Evolutionary conservation across 352 stramenopile species (phyloP), one percentile per base, ranked within the genome.

Genomic region (Phytophthora citricola): DNA sequence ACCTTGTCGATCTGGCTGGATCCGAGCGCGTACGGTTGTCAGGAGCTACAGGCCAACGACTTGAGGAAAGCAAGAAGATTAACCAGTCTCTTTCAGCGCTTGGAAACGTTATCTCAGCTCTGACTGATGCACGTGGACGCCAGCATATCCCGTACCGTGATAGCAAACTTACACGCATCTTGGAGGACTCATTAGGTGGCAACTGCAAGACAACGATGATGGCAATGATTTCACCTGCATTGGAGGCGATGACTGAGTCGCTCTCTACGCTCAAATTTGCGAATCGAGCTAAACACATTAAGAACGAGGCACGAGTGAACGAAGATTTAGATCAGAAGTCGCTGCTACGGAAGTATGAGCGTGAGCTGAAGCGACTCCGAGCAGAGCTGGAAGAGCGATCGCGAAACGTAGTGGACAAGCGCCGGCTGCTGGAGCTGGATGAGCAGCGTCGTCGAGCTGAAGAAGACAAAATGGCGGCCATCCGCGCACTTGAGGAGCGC

Each of bases 151-250:
- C 92, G 12, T 98, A 98, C 54, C 88, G 94, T 20, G 93, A 98
- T 60, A 95, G 79, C 24, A 98, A 98, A 64, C 89, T 98, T n/a
- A 98, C 93, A 12, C 79, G 93, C 5, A 97, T 98, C 43, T 62
- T 98, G 5, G 85, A 96, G 55, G 86, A 96, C 58, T 92, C 83
- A 12, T 65, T 98, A 0, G 90, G 91, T 22, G 91, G 92, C 5
- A 98, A 98, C 62, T 98, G 94, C 79, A 98, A 98, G 71, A 98
- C 94, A 10, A 97, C 91, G 17, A 98, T 98, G 95, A 98, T 98
- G 86, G 94, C 92, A 4, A 98, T 98, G 91, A 94, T 98, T 62
- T 97, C 85, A 4, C 94, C 95, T n/a, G 91, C 83, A 1, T 68
- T 93, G 1, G 86, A 95, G 24, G 85, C 89, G 4, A 97, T 97